Conservation (phyloP, 768 basidiomycete species). For the Macrolepiota fuliginosa region DNA sequence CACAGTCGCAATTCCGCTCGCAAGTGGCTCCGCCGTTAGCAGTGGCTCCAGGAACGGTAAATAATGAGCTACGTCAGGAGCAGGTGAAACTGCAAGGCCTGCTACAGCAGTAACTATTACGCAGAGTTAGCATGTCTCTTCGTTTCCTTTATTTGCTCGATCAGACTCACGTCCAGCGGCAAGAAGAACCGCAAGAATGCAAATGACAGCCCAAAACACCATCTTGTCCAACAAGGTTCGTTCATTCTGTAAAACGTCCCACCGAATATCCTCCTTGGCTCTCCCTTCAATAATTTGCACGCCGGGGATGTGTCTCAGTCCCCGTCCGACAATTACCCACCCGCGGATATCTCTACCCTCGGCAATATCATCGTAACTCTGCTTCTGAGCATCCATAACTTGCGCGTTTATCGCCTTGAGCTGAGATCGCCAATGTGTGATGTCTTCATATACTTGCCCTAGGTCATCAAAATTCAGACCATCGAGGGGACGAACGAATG, state of each 20-base stretch:
- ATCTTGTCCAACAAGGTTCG: constrained; percentile 41
- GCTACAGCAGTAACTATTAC: constrained; percentile 64
- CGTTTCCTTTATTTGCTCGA: constrained; percentile 10
- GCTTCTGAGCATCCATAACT: constrained; percentile 65
- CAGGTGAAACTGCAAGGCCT: constrained; percentile 63
- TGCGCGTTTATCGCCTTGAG: constrained; percentile 73
- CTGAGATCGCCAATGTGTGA: constrained; percentile 65
- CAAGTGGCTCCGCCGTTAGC: constrained; percentile 44
- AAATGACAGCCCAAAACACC: constrained; percentile 58
- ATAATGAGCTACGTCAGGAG: constrained; percentile 72
- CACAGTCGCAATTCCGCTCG: constrained; percentile 62
- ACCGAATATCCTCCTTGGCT: constrained; percentile 80
- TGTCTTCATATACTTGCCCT: constrained; percentile 63
- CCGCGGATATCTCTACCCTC: constrained; percentile 69
- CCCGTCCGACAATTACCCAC: constrained; percentile 75
- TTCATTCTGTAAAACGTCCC: constrained; percentile 72
- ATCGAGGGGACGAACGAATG: constrained; percentile 74
- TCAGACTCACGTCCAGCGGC: constrained; percentile 56
- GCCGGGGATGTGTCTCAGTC: constrained; percentile 59
- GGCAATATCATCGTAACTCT: constrained; percentile 70
- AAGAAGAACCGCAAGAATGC: constrained; percentile 47
- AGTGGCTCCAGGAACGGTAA: constrained; percentile 62
- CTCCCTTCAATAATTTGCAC: constrained; percentile 73
- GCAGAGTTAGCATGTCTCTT: constrained; percentile 5
- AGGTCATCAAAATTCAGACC: constrained; percentile 67